Conservation (phyloP, 2,329 filamentous ascomycete genomes). For the Penicillium sumatraense region DNA sequence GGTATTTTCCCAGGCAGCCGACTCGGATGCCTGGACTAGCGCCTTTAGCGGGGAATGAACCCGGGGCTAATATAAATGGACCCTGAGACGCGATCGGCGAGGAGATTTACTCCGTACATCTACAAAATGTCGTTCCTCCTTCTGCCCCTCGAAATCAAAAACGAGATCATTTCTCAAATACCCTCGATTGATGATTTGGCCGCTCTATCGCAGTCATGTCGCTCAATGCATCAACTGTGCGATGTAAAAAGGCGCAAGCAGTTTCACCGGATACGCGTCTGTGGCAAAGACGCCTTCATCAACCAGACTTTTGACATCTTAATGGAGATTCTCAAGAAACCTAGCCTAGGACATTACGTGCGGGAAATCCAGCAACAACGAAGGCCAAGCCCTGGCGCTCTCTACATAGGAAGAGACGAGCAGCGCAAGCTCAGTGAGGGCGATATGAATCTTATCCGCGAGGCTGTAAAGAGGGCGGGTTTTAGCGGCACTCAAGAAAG, state of each 20-base stretch:
- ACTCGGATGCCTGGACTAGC: neutral
- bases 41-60: neutral
- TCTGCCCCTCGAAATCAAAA: neutral
- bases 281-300: neutral
- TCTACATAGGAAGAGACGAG: neutral
- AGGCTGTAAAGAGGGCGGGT: slow-evolving; percentile 14
- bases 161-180: slow-evolving; percentile 6
- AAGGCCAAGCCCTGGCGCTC: neutral
- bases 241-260: slow-evolving; percentile 20
- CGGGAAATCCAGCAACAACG: slow-evolving; percentile 17
- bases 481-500: slow-evolving; percentile 9
- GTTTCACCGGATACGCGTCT: slow-evolving; percentile 14
- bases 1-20: no score
- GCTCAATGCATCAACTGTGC: neutral
- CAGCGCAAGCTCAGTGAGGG: slow-evolving; percentile 14
- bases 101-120: neutral
- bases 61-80: neutral
- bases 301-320: slow-evolving; percentile 21
- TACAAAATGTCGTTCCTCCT: neutral
- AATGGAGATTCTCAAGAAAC: slow-evolving; percentile 23
- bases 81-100: neutral
- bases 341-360: slow-evolving; percentile 23
- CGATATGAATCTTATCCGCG: slow-evolving; percentile 15
- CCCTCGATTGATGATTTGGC: slow-evolving; percentile 1
- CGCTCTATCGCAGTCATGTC: slow-evolving; percentile 3